Conservation (phyloP, 441 rosid genomes). For the Gossypium laxum region DNA sequence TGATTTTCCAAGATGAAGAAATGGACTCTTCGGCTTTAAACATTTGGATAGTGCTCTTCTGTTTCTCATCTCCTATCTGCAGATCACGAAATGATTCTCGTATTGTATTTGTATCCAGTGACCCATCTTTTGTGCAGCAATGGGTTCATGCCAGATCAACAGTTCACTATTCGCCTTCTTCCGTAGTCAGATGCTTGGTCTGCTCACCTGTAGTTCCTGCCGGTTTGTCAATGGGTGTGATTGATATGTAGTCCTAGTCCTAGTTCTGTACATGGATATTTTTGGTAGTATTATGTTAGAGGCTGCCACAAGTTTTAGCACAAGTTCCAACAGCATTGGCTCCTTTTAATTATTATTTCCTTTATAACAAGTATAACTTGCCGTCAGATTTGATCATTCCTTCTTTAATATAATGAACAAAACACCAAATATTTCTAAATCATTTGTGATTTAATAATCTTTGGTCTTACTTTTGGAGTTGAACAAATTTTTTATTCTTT, state of each 20-base stretch:
- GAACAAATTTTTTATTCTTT: background rate
- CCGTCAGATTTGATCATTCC: background rate
- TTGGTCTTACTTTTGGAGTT: background rate
- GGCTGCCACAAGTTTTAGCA: background rate
- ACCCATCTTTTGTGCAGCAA: background rate
- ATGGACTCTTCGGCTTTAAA: background rate
- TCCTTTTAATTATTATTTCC: background rate
- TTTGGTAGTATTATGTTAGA: background rate
- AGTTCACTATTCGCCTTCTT: background rate
- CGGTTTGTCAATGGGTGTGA: background rate
- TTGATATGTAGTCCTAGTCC: background rate
- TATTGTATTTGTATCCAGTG: background rate
- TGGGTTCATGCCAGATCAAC: background rate
- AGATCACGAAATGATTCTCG: background rate
- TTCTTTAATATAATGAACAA: background rate
- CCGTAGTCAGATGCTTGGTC: background rate
- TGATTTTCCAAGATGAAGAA: background rate
- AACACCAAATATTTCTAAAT: background rate
- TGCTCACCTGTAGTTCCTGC: background rate
- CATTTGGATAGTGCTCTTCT: background rate
- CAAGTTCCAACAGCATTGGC: background rate
- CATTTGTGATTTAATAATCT: background rate
- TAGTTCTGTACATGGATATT: background rate
- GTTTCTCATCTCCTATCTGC: background rate
- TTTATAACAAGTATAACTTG: background rate